Evolutionary conservation across 495 filamentous ascomycete species (phyloP), one percentile per base, ranked within the genome.

Genomic region (Acidiella bohemica): DNA sequence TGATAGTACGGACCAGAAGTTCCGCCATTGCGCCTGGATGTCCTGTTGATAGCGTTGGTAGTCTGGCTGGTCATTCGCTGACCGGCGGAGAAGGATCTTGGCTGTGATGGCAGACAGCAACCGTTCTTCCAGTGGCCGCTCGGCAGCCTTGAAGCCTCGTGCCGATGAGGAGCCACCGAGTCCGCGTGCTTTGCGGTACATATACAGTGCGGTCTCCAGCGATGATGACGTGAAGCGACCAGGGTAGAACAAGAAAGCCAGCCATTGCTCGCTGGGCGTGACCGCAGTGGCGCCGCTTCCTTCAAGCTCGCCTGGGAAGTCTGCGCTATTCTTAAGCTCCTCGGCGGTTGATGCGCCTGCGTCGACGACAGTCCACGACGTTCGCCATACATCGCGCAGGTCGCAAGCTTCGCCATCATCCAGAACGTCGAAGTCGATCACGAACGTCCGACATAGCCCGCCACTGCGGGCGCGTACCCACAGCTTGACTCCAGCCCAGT

Each of bases 401-500:
- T 62, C 61, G 4, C 19, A 23, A 3, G 42, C 19, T 9, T 47
- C 42, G 19, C 48, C 53, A 21, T 45, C 32, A 0, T 51, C 28
- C 5, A 39, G 27, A 11, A 54, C 33, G 32, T 49, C 64, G 58
- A 54, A 80, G 57, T 44, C 72, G 51, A 59, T 71, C 67, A 41
- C 71, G 68, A 46, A 83, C 45, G 38, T 70, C 66, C 58, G 86
- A 80, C 27, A 93, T 67, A 58, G 86, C 76, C 45, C 78, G 69
- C 49, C 80, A 71, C 54, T 90, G 80, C 60, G 81, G 78, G 63
- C 87, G 79, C 85, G 61, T 10, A 86, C 70, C 90, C 90, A 99
- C 3, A 88, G 40, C 53, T 84, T 73, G 44, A 76, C 72, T 13
- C 57, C 63, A 48, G 49, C 72, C 52, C 59, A 67, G 56, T 64